A percentile compares a stretch with the other conserved stretches of the same genome.
Conservation (phyloP, 371 early-diverging fungal species). For the Syncephalastrum monosporum region DNA sequence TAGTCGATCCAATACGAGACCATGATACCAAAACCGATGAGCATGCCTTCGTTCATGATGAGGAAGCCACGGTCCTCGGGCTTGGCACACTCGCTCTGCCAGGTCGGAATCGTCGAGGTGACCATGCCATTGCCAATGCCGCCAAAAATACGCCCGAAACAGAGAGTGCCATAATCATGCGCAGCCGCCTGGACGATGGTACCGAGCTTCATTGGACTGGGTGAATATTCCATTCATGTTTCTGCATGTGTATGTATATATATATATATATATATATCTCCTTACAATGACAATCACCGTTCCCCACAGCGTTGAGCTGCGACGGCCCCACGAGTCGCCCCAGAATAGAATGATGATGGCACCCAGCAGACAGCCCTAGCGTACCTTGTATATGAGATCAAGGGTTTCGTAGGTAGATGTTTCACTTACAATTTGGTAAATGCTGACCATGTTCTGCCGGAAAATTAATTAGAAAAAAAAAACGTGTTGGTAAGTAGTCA, state of each 20-base stretch:
- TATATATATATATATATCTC: background rate
- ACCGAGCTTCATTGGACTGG: conserved; percentile 18
- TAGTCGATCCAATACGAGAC: conserved; percentile 48
- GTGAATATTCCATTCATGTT: background rate
- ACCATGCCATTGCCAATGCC: conserved; percentile 58
- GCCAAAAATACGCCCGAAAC: conserved; percentile 48
- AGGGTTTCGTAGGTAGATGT: too few species aligned
- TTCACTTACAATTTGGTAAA: conserved; percentile 19
- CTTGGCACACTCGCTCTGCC: conserved; percentile 20
- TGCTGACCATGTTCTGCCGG: conserved; percentile 17
- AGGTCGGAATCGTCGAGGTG: conserved; percentile 36
- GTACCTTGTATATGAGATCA: too few species aligned
- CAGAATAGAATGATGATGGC: conserved; percentile 14
- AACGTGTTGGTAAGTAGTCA: too few species aligned
- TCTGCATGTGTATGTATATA: background rate
- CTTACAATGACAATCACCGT: conserved; percentile 14
- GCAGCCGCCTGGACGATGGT: conserved; percentile 44
- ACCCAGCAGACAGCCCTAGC: conserved; percentile 17
- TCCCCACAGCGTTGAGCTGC: conserved; percentile 17
- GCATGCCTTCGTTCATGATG: conserved; percentile 24
- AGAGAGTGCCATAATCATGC: conserved; percentile 34
- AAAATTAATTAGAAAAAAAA: background rate
- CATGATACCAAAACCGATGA: conserved; percentile 22
- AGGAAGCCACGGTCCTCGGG: conserved; percentile 18
- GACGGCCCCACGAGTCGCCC: conserved; percentile 17